Conservation (phyloP, 306 rosid genomes). For the Spatholobus suberectus region DNA sequence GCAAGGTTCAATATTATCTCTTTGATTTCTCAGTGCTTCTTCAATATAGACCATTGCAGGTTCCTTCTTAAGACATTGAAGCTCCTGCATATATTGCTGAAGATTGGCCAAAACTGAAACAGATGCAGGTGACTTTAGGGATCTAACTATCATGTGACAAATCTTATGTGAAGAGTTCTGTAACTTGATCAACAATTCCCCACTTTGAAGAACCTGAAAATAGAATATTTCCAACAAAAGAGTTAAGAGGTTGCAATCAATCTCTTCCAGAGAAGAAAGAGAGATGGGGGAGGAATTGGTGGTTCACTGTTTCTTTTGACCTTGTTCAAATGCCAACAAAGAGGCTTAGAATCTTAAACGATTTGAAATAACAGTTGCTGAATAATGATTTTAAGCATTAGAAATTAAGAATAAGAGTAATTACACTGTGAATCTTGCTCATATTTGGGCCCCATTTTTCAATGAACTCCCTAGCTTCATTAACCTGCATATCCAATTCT, state of each 20-base stretch:
- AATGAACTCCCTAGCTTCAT: constrained; percentile 77
- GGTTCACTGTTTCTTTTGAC: constrained; percentile 28
- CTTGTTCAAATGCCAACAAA: constrained; percentile 26
- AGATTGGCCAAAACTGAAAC: constrained; percentile 58
- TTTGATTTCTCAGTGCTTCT: constrained; percentile 67
- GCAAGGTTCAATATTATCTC: constrained; percentile 53
- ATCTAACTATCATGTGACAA: constrained; percentile 59
- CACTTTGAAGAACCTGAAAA: constrained; percentile 76
- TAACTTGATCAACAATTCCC: constrained; percentile 66
- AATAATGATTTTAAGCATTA: not conserved
- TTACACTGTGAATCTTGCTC: constrained; percentile 73
- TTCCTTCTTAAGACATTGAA: constrained; percentile 70
- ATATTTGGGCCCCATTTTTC: constrained; percentile 77
- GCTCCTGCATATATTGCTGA: constrained; percentile 80
- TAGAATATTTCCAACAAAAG: constrained; percentile 31
- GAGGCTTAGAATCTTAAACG: constrained; percentile 31
- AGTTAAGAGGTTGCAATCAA: constrained; percentile 27
- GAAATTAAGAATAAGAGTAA: not conserved
- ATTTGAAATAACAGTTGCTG: constrained; percentile 5
- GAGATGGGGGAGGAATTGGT: not conserved
- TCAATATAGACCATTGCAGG: constrained; percentile 65
- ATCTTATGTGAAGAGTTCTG: constrained; percentile 59
- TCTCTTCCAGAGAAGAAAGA: constrained; percentile 24
- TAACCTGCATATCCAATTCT: constrained; percentile 67
- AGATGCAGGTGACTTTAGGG: constrained; percentile 57